phyloP scores from a whole-genome alignment of 2,329 filamentous ascomycete species.

The Aspergillus sp. region DNA sequence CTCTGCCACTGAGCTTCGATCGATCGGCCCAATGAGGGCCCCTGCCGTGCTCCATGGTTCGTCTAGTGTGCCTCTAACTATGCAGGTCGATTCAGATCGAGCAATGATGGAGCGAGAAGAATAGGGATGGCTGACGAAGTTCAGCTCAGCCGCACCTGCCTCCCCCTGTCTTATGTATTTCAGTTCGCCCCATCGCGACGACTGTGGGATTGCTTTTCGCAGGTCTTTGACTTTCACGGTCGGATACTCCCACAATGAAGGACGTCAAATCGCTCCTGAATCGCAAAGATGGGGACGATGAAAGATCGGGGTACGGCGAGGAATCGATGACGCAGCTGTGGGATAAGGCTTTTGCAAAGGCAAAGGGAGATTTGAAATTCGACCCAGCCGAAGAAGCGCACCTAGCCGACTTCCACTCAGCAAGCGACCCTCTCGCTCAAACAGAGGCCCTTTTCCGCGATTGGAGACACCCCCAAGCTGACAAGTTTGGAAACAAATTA shows the following conservation, averaged over 20 bases:
- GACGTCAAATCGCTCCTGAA: not conserved
- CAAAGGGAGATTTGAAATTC: not conserved
- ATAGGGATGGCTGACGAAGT: slow-evolving; percentile 1
- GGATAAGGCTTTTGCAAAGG: not conserved
- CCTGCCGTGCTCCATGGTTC: not conserved
- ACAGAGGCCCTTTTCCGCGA: not conserved
- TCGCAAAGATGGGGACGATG: not conserved
- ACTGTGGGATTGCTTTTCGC: not conserved
- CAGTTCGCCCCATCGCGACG: not conserved
- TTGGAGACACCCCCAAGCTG: not conserved
- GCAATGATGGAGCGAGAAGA: not conserved
- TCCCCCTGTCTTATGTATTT: not conserved
- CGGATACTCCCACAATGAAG: not conserved
- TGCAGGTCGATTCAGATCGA: not conserved
- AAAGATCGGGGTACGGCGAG: not conserved
- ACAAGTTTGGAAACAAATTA: not conserved
- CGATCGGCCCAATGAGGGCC: not conserved
- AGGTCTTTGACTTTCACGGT: not conserved
- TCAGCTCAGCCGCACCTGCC: slow-evolving; percentile 3
- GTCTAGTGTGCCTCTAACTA: not conserved
- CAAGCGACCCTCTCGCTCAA: not conserved
- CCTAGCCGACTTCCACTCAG: not conserved
- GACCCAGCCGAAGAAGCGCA: not conserved
- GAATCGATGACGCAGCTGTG: not conserved
- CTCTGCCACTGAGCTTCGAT: not conserved